Conservation (phyloP, 441 rosid genomes). For the Bruguiera hainesii region DNA sequence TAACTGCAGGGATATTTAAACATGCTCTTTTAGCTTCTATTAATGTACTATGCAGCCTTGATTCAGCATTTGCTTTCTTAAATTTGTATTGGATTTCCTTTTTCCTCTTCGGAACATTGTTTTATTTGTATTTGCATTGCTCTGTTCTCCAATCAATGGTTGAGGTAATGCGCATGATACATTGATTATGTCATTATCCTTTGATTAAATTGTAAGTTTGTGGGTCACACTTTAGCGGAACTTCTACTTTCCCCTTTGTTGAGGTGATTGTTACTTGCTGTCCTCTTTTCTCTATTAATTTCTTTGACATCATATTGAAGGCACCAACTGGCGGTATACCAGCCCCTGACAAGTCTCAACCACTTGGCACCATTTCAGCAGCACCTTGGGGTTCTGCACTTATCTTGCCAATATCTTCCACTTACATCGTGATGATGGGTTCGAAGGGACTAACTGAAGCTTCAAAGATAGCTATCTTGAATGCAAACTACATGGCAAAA, state of each 20-base stretch:
- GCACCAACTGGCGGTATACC: constrained; percentile 82
- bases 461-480: constrained; percentile 87
- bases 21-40: constrained; percentile 7
- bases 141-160: neutral
- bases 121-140: neutral
- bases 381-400: constrained; percentile 99
- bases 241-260: neutral
- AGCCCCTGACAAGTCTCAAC: constrained; percentile 59
- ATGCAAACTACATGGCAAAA: constrained; percentile 99
- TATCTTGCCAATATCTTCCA: constrained; percentile 88
- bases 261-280: constrained; percentile 7
- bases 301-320: constrained; percentile 36
- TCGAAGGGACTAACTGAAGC: constrained; percentile 93
- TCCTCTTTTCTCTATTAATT: constrained; percentile 7
- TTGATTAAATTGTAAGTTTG: neutral
- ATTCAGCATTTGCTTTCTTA: constrained; percentile 6
- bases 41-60: neutral
- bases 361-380: constrained; percentile 86
- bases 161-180: neutral
- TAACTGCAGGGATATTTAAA: neutral
- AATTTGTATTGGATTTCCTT: neutral
- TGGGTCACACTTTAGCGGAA: neutral
- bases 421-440: constrained; percentile 99
- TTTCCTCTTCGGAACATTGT: neutral
- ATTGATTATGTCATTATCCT: neutral